Base-by-base conservation (phyloP, 2,329 filamentous ascomycete species). In the Epichloe uncinata region DNA sequence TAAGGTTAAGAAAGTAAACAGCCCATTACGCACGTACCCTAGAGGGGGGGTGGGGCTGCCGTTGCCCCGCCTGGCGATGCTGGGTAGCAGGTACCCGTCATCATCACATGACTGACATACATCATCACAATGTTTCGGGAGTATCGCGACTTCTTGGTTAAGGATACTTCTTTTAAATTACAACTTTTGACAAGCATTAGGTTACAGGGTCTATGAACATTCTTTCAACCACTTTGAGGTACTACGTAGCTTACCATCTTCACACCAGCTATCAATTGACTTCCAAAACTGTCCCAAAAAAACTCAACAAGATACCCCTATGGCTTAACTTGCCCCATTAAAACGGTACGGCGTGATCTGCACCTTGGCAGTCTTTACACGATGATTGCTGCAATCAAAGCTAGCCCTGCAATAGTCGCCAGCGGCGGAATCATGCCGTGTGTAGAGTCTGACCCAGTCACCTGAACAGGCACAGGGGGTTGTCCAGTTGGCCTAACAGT, bases 361-460 rank as follows among this genome's bases (percentile, higher is more conserved):
- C 40, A 38, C 15, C 41, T 22, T 41, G 26, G 7, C 15, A 37
- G 9, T n/a, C 5, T 35, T 42, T 53, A 61, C 47, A 61, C 55
- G 13, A 61, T 57, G 45, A 61, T 55, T 22, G 53, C 56, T 34
- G 55, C 61, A 50, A 63, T 49, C 5, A 66, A 26, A 15, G 61
- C 50, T 1, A 66, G 45, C n/a, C 56, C 55, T 8, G 54, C 53
- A 38, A 66, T 52, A 2, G 48, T 54, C 6, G 51, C 44, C 9
- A 65, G 44, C 3, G 57, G 50, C 5, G 58, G 53, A 15, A 59
- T 42, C 3, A 54, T 53, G 18, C 55, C 54, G 15, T 51, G 55
- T 1, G 48, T 56, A 2, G 61, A 62, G 42, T 57, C 57, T 3
- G 65, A 65, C 4, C 57, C 53, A 5, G 53, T 54, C 2, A 67